These are phyloP conservation scores for Didymella sp. DNA, from an alignment of 2,329 filamentous ascomycete species.

Conservation along the genomic window DNA sequence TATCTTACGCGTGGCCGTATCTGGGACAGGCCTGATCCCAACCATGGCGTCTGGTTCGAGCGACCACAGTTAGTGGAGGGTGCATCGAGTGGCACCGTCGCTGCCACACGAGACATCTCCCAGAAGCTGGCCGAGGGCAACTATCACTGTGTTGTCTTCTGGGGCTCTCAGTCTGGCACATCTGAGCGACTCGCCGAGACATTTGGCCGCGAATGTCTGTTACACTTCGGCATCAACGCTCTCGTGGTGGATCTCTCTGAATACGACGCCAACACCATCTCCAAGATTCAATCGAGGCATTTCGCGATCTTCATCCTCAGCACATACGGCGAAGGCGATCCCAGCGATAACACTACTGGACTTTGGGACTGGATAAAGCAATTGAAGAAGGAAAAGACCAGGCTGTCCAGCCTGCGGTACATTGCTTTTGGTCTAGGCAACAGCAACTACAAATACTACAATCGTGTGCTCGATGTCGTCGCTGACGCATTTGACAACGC, in stretches of 20 bases:
- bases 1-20: slow-evolving; percentile 53
- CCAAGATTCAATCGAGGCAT: slow-evolving; percentile 33
- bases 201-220: slow-evolving; percentile 51
- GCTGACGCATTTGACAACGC: slow-evolving; percentile 41
- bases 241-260: slow-evolving; percentile 57
- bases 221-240: slow-evolving; percentile 51
- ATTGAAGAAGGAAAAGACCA: slow-evolving; percentile 27
- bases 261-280: slow-evolving; percentile 54
- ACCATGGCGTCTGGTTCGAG: slow-evolving; percentile 58
- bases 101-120: slow-evolving; percentile 56
- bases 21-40: slow-evolving; percentile 61
- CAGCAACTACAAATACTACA: slow-evolving; percentile 58
- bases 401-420: slow-evolving; percentile 46
- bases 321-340: slow-evolving; percentile 51
- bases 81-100: slow-evolving; percentile 22
- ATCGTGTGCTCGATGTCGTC: slow-evolving; percentile 51
- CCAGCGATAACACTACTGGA: slow-evolving; percentile 48
- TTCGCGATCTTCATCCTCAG: slow-evolving; percentile 48
- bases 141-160: slow-evolving; percentile 53
- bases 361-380: slow-evolving; percentile 48
- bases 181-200: slow-evolving; percentile 54
- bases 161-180: slow-evolving; percentile 59
- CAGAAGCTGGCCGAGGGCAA: slow-evolving; percentile 51
- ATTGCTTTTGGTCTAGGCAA: slow-evolving; percentile 56
- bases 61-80: slow-evolving; percentile 55